These are phyloP conservation scores for Fraxinus paxiana DNA, from an alignment of 305 asterid genomes.

Conservation along the genomic window DNA sequence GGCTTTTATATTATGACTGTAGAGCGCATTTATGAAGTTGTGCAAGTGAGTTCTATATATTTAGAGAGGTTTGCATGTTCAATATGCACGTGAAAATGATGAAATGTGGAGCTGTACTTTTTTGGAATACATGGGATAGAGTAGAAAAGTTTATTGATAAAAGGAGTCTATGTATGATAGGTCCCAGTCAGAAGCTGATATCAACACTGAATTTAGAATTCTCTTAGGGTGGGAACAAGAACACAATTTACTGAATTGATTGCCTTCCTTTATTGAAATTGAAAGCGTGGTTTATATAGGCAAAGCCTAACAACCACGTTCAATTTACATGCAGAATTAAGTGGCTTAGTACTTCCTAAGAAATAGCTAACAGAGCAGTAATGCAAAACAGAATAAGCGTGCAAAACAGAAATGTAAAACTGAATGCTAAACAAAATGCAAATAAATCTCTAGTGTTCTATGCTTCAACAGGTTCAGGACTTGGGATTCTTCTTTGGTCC, in stretches of 20 bases:
- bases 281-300: background rate
- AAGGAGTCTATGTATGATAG: background rate
- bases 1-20: background rate
- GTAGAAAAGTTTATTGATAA: background rate
- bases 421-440: background rate
- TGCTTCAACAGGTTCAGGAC: background rate
- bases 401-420: background rate
- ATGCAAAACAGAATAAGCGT: background rate
- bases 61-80: background rate
- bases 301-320: background rate
- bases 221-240: background rate
- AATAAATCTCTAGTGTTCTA: background rate
- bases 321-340: background rate
- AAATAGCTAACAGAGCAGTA: background rate
- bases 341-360: background rate
- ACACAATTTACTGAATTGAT: background rate
- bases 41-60: background rate
- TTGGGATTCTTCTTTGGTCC: background rate
- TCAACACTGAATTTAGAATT: background rate
- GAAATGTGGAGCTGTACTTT: background rate
- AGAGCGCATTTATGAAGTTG: background rate
- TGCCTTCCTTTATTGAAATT: background rate
- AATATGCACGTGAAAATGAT: background rate
- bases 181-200: background rate
- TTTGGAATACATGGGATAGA: background rate